Conservation (phyloP, 768 basidiomycete species). For the Mrakia hoshinonis region DNA sequence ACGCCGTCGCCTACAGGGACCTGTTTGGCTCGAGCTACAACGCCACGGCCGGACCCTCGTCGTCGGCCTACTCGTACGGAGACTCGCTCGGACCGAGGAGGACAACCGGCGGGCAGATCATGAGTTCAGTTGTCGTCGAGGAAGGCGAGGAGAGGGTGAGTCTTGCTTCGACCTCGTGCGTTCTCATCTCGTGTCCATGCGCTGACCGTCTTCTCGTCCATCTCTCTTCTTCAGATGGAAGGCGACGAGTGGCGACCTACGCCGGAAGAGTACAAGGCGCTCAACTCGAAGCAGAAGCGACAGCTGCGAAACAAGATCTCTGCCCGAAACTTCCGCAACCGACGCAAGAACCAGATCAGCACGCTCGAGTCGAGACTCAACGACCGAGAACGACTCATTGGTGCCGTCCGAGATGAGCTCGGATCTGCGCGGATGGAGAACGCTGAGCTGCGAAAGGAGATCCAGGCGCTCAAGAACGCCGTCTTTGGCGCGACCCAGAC, state of each 20-base stretch:
- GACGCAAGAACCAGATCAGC: slow-evolving; percentile 91
- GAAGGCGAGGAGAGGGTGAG: slow-evolving; percentile 20
- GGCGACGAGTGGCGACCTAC: slow-evolving; percentile 28
- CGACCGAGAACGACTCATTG: slow-evolving; percentile 81
- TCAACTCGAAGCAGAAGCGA: slow-evolving; percentile 90
- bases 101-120: slow-evolving; percentile 9
- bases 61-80: neutral
- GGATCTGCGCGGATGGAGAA: slow-evolving; percentile 74
- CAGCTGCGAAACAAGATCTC: slow-evolving; percentile 95
- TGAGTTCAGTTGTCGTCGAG: slow-evolving; percentile 18
- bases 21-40: neutral
- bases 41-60: neutral
- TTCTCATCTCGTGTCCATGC: neutral
- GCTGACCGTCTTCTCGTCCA: neutral
- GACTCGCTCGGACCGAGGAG: neutral
- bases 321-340: slow-evolving; percentile 86
- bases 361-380: slow-evolving; percentile 89
- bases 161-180: neutral
- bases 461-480: slow-evolving; percentile 42
- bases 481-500: slow-evolving; percentile 34
- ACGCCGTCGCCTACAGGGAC: neutral
- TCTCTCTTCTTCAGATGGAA: slow-evolving; percentile 4
- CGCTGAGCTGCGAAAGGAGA: slow-evolving; percentile 52
- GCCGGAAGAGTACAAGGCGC: slow-evolving; percentile 92
- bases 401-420: slow-evolving; percentile 74